phyloP scores from a whole-genome alignment of 2,329 filamentous ascomycete genomes.

The Nakataea oryzae region DNA sequence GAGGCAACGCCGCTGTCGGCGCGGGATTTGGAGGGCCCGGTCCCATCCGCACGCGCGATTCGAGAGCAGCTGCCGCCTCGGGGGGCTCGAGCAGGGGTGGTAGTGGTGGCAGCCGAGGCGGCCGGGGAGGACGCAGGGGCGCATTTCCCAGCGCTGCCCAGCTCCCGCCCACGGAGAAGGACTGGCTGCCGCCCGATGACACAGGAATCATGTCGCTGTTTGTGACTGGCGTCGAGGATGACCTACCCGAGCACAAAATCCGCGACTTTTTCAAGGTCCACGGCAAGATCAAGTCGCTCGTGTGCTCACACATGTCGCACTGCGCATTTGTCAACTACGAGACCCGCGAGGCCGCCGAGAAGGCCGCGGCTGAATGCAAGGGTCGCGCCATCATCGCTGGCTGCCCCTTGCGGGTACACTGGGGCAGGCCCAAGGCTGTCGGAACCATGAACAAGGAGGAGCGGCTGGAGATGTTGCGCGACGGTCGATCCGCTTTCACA shows the following conservation, averaged over 20 bases:
- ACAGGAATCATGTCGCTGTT: slow-evolving; percentile 86
- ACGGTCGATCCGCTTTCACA: slow-evolving; percentile 54
- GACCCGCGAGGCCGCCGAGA: slow-evolving; percentile 73
- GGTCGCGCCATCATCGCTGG: slow-evolving; percentile 84
- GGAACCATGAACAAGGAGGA: slow-evolving; percentile 87
- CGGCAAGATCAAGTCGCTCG: slow-evolving; percentile 81
- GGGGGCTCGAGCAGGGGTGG: slow-evolving; percentile 21
- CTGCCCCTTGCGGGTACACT: slow-evolving; percentile 80
- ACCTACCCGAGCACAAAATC: slow-evolving; percentile 84
- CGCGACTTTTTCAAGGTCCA: slow-evolving; percentile 83
- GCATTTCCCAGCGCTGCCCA: slow-evolving; percentile 62
- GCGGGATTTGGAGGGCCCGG: slow-evolving; percentile 55
- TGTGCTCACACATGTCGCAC: slow-evolving; percentile 95
- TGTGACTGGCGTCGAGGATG: slow-evolving; percentile 90
- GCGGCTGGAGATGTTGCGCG: slow-evolving; percentile 67
- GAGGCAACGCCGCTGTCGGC: slow-evolving; percentile 37
- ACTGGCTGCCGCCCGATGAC: slow-evolving; percentile 78
- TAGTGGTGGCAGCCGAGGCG: neutral
- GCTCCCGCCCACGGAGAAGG: slow-evolving; percentile 69
- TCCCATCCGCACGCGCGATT: slow-evolving; percentile 68
- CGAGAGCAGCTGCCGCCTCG: slow-evolving; percentile 36
- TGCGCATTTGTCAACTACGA: slow-evolving; percentile 96
- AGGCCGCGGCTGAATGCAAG: slow-evolving; percentile 73
- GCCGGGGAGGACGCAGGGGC: slow-evolving; percentile 31
- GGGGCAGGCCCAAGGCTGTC: slow-evolving; percentile 86